These are phyloP conservation scores for Arctium minus DNA, from an alignment of 129 eudicot species.

Conservation along the genomic window DNA sequence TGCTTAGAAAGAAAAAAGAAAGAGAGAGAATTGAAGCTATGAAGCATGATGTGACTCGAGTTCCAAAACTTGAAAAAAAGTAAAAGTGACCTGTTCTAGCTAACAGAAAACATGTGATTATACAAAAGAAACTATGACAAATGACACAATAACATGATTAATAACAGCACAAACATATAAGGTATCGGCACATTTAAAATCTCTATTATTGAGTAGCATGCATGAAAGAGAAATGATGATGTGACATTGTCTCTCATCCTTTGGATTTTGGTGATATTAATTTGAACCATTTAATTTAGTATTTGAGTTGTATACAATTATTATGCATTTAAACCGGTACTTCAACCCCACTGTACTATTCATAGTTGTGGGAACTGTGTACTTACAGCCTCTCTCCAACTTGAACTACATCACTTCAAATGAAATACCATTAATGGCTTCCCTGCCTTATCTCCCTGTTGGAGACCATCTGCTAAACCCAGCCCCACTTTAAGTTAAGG, in stretches of 20 bases:
- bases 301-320: background rate
- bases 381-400: too few relatives aligned
- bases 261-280: background rate
- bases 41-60: background rate
- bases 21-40: background rate
- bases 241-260: slow-evolving; percentile 2
- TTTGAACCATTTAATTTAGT: background rate
- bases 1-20: background rate
- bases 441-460: too few relatives aligned
- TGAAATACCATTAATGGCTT: too few relatives aligned
- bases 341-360: background rate
- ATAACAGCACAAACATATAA: background rate
- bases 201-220: background rate
- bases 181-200: background rate
- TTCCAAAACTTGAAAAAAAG: background rate
- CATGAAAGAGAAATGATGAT: slow-evolving; percentile 1
- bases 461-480: too few relatives aligned
- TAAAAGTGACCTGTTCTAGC: background rate
- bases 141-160: slow-evolving; percentile 9
- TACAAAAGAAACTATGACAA: background rate
- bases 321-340: background rate
- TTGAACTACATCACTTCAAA: too few relatives aligned
- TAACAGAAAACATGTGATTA: slow-evolving; percentile 9
- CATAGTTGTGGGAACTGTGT: background rate
- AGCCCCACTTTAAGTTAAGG: too few relatives aligned